phyloP scores from a whole-genome alignment of 257 asterid species.

The Leonotis leonurus region DNA sequence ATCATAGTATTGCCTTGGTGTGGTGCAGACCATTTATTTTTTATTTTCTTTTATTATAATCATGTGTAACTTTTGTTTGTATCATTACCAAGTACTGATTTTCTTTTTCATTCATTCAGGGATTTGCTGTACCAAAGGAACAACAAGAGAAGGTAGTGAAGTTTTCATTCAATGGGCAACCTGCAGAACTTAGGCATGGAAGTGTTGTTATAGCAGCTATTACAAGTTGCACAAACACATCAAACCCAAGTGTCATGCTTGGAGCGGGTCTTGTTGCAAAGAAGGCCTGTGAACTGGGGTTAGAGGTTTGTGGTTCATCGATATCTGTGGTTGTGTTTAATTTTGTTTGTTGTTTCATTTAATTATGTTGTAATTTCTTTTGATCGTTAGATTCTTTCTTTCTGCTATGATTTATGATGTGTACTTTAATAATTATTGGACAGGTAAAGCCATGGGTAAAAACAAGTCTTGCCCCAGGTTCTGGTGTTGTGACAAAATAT shows the following conservation, averaged over 20 bases:
- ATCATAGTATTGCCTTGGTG: too few relatives aligned
- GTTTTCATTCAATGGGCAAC: conserved; percentile 56
- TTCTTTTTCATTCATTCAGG: conserved; percentile 35
- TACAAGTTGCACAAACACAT: conserved; percentile 91
- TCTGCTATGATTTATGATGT: too few relatives aligned
- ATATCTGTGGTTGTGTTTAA: too few relatives aligned
- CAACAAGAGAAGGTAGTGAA: conserved; percentile 65
- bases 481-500: conserved; percentile 88
- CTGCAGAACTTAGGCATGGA: conserved; percentile 84
- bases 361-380: too few relatives aligned
- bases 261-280: conserved; percentile 97
- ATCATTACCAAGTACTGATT: neutral
- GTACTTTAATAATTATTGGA: conserved; percentile 13
- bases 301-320: conserved; percentile 50
- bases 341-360: too few relatives aligned
- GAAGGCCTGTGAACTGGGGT: conserved; percentile 82
- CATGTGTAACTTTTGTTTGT: too few relatives aligned
- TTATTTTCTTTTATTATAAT: too few relatives aligned
- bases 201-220: conserved; percentile 92
- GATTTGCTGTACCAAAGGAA: conserved; percentile 74
- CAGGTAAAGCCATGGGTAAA: conserved; percentile 96
- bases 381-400: too few relatives aligned
- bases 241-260: conserved; percentile 97
- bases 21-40: too few relatives aligned
- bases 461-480: conserved; percentile 97